A percentile compares a stretch with the other conserved stretches of the same genome.
phyloP scores from a whole-genome alignment of 495 filamentous ascomycete species.

The Penicillium samsonianum region DNA sequence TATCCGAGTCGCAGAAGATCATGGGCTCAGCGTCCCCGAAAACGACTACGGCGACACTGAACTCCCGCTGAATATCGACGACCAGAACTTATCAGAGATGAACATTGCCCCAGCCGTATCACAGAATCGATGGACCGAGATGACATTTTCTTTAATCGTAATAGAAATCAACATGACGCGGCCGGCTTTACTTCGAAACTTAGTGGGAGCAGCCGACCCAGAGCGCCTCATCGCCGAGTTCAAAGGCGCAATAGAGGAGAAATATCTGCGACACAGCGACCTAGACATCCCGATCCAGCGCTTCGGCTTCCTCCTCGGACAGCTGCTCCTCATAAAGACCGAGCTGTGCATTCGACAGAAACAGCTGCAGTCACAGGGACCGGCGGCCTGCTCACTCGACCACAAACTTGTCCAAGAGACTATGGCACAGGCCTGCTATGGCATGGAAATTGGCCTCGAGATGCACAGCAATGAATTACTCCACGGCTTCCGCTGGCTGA shows the following conservation, averaged over 20 bases:
- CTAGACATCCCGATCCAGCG: conserved; percentile 37
- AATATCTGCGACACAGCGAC: conserved; percentile 31
- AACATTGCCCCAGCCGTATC: conserved; percentile 6
- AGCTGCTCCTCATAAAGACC: conserved; percentile 25
- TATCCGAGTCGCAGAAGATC: conserved; percentile 41
- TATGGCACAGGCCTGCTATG: conserved; percentile 20
- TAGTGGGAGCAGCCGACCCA: conserved; percentile 7
- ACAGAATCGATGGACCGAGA: conserved; percentile 30
- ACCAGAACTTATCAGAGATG: conserved; percentile 21
- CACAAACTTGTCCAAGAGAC: conserved; percentile 16
- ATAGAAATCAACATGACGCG: conserved; percentile 30
- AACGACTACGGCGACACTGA: conserved; percentile 26
- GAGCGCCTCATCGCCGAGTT: conserved; percentile 24
- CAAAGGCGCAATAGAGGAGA: conserved; percentile 19
- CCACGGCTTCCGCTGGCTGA: conserved; percentile 31
- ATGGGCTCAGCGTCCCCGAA: conserved; percentile 35
- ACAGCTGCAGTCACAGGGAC: conserved; percentile 17
- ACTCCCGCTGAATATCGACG: conserved; percentile 34
- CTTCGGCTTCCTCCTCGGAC: conserved; percentile 25
- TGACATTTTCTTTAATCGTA: conserved; percentile 36
- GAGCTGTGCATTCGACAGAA: conserved; percentile 34
- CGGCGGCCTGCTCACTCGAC: conserved; percentile 5
- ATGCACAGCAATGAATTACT: conserved; percentile 34
- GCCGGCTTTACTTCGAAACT: conserved; percentile 5
- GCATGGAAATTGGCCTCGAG: conserved; percentile 23